Evolutionary conservation across 805 yeast genomes (phyloP), one percentile per base, ranked within the genome.

Genomic region (Wickerhamomyces sydowiorum): DNA sequence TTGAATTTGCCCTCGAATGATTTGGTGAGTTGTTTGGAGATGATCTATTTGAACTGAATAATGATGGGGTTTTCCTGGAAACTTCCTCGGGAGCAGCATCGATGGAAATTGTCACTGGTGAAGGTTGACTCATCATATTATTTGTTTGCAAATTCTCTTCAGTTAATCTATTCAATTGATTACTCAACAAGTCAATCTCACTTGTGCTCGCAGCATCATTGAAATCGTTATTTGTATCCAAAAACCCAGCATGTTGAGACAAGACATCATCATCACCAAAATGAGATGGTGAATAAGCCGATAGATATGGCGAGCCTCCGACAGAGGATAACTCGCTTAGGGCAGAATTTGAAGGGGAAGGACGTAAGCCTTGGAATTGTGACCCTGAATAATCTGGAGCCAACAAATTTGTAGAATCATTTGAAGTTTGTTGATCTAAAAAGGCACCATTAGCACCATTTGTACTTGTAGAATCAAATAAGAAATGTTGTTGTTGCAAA

Each of bases 21-120:
- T 39, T 41, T 2, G 69, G 69, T 0, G 74, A 59, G 34, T 69
- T 64, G 37, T 50, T 47, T 30, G 57, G 52, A 6, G 71, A 60
- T 1, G 66, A 55, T 27, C 43, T 46, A 36, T 60, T 56, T 1
- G 82, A 73, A 44, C 73, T 69, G 56, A 79, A 78, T 14, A 79
- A 57, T 0, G 83, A 77, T 0, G 82, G 82, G 0, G 82, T 77
- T 32, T 60, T 64, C 4, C 70, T 71, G 0, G 68, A 69, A 7
- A 63, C 57, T 7, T 53, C 61, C n/a, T 69, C 72, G 14, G 56
- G 52, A 6, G 76, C 67, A 3, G 68, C 64, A 27, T 62, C 60
- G 19, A 62, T 53, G 9, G 54, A 53, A 5, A 56, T 56, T 14
- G 51, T 56, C 36, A 54, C 52, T 9, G 56, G 57, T 2, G 56